Base-by-base conservation (phyloP, 352 stramenopile genomes). In the Globisporangium camurandrum region DNA sequence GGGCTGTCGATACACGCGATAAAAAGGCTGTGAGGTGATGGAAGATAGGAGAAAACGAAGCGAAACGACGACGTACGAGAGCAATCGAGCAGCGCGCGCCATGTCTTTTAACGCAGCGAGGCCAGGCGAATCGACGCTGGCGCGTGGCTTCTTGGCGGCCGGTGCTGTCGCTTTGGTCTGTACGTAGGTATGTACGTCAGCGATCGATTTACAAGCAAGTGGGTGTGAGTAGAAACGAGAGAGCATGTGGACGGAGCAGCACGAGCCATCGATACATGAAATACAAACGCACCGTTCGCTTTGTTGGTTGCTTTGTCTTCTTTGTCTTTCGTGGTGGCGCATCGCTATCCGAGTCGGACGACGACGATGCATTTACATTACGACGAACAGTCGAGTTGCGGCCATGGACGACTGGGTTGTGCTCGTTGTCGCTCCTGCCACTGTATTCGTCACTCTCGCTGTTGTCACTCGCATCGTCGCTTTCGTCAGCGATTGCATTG, bases 61-160 rank as follows among this genome's bases (percentile, higher is more conserved):
- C 26, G 12, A 19, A 31, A 44, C 16, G n/a, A 64, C 75, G 36
- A 66, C 77, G 36, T 60, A 93, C 82, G 71, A 81, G 10, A 91
- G 54, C 33, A 88, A 45, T 1, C 82, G 73, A 23, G 79, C 77
- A 4, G 72, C 80, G 3, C 75, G 74, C 7, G 75, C 79, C 11
- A 93, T 44, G 49, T 87, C 71, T 42, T 90, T 93, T 16, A 93
- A 66, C 11, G 70, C 51, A 11, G 65, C 57, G 22, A 91, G 44
- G 4, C 82, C 79, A 0, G 66, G 56, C 6, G 79, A 61, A 17
- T 88, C 71, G 2, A 36, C n/a, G 12, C 49, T 51, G 47, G 61
- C 40, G 3, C 30, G 46, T 17, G 9, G 16, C 30, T 66, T 76
- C 39, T 75, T 84, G 9, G 26, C 30, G 1, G 57, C 27, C 27